Conservation (phyloP, 1,284 basidiomycete species). For the Calocybe gambosa region DNA sequence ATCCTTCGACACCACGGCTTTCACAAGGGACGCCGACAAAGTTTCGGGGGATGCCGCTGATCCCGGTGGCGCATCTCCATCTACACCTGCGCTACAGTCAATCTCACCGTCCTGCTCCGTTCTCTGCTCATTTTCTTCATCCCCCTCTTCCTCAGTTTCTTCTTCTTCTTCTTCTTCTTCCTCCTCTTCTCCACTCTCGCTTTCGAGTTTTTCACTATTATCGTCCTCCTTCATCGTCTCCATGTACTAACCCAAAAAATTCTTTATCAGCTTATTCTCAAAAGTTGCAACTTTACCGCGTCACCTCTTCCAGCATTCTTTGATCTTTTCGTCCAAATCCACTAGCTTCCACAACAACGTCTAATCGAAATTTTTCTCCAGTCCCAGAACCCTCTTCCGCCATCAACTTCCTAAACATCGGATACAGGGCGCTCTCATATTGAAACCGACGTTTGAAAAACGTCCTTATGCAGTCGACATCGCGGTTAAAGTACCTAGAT, state of each 20-base stretch:
- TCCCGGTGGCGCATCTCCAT: conserved; percentile 5
- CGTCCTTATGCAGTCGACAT: conserved; percentile 92
- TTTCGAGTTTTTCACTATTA: conserved; percentile 21
- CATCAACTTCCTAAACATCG: conserved; percentile 69
- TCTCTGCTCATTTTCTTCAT: conserved; percentile 6
- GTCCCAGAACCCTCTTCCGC: conserved; percentile 38
- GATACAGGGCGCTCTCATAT: conserved; percentile 88
- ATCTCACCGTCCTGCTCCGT: too few species aligned
- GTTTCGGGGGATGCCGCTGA: too few species aligned
- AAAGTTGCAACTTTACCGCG: background rate
- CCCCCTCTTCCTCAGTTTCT: conserved; percentile 25
- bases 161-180: conserved; percentile 30
- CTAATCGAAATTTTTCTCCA: conserved; percentile 62
- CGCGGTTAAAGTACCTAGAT: conserved; percentile 93
- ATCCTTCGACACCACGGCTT: conserved; percentile 59
- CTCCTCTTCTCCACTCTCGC: conserved; percentile 31
- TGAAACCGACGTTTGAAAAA: conserved; percentile 93
- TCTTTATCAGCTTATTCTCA: too few species aligned
- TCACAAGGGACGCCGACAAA: too few species aligned
- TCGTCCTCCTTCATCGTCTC: conserved; percentile 47
- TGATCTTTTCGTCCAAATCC: conserved; percentile 84
- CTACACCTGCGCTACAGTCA: background rate
- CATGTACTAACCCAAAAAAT: conserved; percentile 47
- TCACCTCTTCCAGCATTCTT: conserved; percentile 77
- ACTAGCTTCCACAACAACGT: conserved; percentile 88